phyloP scores from a whole-genome alignment of 495 filamentous ascomycete genomes.

The Rusavskia elegans region DNA sequence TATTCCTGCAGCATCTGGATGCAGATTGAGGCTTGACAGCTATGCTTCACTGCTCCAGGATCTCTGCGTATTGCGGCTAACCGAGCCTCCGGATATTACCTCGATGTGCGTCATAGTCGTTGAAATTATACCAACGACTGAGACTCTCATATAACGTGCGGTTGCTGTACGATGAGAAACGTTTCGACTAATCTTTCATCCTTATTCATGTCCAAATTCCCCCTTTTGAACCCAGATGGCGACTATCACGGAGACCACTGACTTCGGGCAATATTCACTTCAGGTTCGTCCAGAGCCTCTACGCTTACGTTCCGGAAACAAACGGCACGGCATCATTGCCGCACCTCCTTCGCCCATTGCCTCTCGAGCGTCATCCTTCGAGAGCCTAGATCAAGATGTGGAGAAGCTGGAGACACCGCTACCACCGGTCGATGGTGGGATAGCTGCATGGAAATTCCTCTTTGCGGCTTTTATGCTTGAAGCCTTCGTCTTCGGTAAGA shows the following conservation, averaged over 20 bases:
- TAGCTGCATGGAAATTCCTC: conserved; percentile 47
- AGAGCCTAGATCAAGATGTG: background rate
- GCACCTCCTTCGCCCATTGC: background rate
- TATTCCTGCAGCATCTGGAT: too few species aligned
- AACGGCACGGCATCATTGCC: background rate
- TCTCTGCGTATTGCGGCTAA: background rate
- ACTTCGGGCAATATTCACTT: background rate
- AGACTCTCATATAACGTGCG: background rate
- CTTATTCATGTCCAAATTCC: background rate
- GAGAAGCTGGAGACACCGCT: conserved; percentile 9
- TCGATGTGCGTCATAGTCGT: background rate
- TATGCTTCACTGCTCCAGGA: background rate
- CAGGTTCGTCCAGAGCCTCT: background rate
- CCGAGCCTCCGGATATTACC: background rate
- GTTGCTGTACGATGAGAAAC: background rate
- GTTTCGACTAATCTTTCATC: too few species aligned
- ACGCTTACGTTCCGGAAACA: background rate
- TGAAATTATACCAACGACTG: background rate
- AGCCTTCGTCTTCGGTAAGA: conserved; percentile 44
- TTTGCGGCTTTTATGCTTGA: conserved; percentile 44
- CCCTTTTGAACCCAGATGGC: background rate
- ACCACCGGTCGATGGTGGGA: conserved; percentile 42
- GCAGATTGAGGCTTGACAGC: background rate
- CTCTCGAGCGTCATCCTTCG: background rate
- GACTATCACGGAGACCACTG: background rate